phyloP scores from a whole-genome alignment of 2,329 filamentous ascomycete species.

The Aspergillus sp. region DNA sequence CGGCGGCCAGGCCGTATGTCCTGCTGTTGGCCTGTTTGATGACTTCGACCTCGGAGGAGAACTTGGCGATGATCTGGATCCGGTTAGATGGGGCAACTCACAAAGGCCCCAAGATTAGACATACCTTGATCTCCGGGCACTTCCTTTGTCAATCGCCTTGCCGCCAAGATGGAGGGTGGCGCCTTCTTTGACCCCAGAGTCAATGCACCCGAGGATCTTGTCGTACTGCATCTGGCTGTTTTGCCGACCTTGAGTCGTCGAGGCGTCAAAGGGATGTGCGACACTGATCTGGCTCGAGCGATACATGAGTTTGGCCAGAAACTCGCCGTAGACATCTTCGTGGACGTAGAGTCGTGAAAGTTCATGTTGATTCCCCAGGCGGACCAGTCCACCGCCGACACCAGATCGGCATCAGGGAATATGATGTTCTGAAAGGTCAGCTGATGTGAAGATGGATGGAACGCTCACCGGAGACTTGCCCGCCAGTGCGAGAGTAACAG shows the following conservation, averaged over 20 bases:
- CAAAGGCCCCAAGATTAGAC: not conserved
- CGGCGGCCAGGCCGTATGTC: conserved; percentile 76
- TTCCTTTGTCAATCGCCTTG: conserved; percentile 67
- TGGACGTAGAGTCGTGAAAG: conserved; percentile 78
- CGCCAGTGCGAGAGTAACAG: conserved; percentile 51
- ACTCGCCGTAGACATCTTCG: conserved; percentile 81
- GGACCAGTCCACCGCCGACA: conserved; percentile 47
- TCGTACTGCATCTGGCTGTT: conserved; percentile 85
- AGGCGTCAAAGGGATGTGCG: conserved; percentile 76
- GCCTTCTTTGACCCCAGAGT: conserved; percentile 69
- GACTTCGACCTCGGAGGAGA: conserved; percentile 74
- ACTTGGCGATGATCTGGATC: conserved; percentile 62
- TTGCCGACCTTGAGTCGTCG: conserved; percentile 88
- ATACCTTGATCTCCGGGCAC: conserved; percentile 62
- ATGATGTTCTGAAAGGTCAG: conserved; percentile 37
- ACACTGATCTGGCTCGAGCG: conserved; percentile 72
- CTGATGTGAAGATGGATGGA: too few species aligned
- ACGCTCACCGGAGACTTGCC: conserved; percentile 45
- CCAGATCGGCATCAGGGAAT: conserved; percentile 53
- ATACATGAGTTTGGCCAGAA: conserved; percentile 78
- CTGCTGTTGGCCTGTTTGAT: conserved; percentile 73
- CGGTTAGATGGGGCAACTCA: not conserved
- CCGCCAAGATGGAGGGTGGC: conserved; percentile 70
- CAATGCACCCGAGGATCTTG: conserved; percentile 79
- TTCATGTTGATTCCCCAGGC: conserved; percentile 54